Conservation (phyloP, 2,329 filamentous ascomycete species). For the Rutstroemia sydowiana region DNA sequence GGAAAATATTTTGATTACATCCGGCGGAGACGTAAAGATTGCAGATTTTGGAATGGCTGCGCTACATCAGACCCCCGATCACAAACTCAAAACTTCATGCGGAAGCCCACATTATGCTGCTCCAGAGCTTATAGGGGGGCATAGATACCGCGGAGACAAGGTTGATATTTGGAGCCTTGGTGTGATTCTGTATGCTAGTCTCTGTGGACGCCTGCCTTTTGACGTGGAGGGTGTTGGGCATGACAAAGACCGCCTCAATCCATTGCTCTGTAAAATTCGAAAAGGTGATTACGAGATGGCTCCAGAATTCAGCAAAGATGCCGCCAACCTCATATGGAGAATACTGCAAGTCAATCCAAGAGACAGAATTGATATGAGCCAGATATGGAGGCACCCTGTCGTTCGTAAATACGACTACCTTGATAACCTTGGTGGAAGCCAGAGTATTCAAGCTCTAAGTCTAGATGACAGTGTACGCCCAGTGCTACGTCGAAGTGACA, state of each 20-base stretch:
- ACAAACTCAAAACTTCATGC: slow-evolving; percentile 80
- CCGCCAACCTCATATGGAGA: slow-evolving; percentile 67
- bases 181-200: slow-evolving; percentile 80
- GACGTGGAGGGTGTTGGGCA: slow-evolving; percentile 37
- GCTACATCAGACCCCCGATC: slow-evolving; percentile 69
- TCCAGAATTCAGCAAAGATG: slow-evolving; percentile 56
- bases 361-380: slow-evolving; percentile 67
- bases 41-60: slow-evolving; percentile 98
- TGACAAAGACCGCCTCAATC: slow-evolving; percentile 37
- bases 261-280: slow-evolving; percentile 55
- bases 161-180: slow-evolving; percentile 95
- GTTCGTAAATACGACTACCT: slow-evolving; percentile 75
- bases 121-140: slow-evolving; percentile 76
- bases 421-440: slow-evolving; percentile 42
- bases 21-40: slow-evolving; percentile 73
- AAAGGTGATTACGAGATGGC: slow-evolving; percentile 55
- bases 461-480: slow-evolving; percentile 56
- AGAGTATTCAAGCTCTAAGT: slow-evolving; percentile 45
- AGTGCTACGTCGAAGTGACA: slow-evolving; percentile 53
- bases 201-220: slow-evolving; percentile 80
- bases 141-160: slow-evolving; percentile 72
- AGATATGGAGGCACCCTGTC: slow-evolving; percentile 85
- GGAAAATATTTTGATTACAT: slow-evolving; percentile 87
- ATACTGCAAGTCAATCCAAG: slow-evolving; percentile 76
- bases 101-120: slow-evolving; percentile 96